These are phyloP conservation scores for Galium porrigens DNA, from an alignment of 305 asterid species.

Conservation along the genomic window DNA sequence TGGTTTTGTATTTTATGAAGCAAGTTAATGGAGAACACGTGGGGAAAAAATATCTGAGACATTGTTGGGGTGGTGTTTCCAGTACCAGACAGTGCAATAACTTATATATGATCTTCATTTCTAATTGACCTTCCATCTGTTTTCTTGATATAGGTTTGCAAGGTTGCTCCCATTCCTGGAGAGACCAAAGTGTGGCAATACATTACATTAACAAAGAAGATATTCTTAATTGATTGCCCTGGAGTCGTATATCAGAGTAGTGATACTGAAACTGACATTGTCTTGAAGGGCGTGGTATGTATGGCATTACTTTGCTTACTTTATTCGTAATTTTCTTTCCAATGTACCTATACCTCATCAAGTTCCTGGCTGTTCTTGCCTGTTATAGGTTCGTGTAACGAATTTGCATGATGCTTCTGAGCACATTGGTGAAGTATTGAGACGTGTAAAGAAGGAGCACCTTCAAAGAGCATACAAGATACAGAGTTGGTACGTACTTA, in stretches of 20 bases:
- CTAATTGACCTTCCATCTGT: not conserved
- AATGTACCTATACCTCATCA: not conserved
- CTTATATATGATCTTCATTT: not conserved
- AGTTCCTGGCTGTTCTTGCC: slow-evolving; percentile 2
- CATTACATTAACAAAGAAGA: slow-evolving; percentile 77
- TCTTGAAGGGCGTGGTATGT: slow-evolving; percentile 91
- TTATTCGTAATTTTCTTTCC: not conserved
- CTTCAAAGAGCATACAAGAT: slow-evolving; percentile 74
- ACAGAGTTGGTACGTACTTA: slow-evolving; percentile 40
- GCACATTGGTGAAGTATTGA: slow-evolving; percentile 83
- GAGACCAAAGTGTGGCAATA: slow-evolving; percentile 99
- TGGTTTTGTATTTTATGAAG: not conserved
- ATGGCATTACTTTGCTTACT: not conserved
- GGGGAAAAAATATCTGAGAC: not conserved
- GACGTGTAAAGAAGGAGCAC: slow-evolving; percentile 77
- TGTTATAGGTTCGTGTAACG: slow-evolving; percentile 68
- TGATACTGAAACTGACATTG: slow-evolving; percentile 74
- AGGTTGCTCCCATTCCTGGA: slow-evolving; percentile 95
- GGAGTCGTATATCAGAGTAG: slow-evolving; percentile 79
- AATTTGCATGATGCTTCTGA: slow-evolving; percentile 85
- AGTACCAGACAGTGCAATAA: not conserved
- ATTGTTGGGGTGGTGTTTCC: not conserved
- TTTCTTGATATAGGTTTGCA: slow-evolving; percentile 51
- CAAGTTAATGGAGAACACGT: not conserved
- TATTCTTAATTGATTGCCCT: slow-evolving; percentile 87